Conservation (phyloP, 768 basidiomycete species). For the Solioccasus polychromus region DNA sequence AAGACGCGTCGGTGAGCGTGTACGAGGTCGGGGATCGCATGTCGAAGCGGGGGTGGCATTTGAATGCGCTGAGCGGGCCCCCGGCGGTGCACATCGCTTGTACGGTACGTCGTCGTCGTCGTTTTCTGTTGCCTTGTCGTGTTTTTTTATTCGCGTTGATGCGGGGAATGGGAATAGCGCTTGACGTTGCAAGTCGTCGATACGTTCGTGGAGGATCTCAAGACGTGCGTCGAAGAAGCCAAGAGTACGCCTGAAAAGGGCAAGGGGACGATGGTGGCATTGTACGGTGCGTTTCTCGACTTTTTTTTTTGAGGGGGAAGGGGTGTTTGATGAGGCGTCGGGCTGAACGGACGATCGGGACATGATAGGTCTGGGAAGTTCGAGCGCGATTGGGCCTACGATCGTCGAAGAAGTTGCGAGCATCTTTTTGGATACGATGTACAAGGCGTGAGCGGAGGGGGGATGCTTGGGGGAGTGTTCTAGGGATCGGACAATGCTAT, state of each 20-base stretch:
- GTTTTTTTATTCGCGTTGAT: neutral
- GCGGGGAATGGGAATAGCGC: slow-evolving; percentile 46
- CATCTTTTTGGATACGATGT: slow-evolving; percentile 79
- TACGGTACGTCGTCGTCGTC: slow-evolving; percentile 58
- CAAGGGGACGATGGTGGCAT: slow-evolving; percentile 83
- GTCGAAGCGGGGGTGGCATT: slow-evolving; percentile 84
- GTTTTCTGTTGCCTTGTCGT: neutral
- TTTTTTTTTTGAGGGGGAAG: neutral
- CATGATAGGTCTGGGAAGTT: slow-evolving; percentile 73
- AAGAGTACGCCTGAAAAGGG: slow-evolving; percentile 58
- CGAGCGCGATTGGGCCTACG: slow-evolving; percentile 76
- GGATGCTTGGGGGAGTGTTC: too few species aligned
- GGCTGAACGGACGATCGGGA: too few species aligned
- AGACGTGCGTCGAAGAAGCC: slow-evolving; percentile 70
- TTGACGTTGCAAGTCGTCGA: slow-evolving; percentile 78
- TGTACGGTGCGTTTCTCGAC: slow-evolving; percentile 70
- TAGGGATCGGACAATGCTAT: too few species aligned
- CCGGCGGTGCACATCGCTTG: slow-evolving; percentile 90
- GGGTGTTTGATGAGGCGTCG: too few species aligned
- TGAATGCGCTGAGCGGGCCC: slow-evolving; percentile 80
- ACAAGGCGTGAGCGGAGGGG: slow-evolving; percentile 63
- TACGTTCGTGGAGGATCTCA: slow-evolving; percentile 80
- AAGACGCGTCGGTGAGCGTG: slow-evolving; percentile 53
- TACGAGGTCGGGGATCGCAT: slow-evolving; percentile 90
- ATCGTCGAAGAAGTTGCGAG: slow-evolving; percentile 77